Base-by-base conservation (phyloP, 108 stramenopile species). In the Nitzschia sp. region DNA sequence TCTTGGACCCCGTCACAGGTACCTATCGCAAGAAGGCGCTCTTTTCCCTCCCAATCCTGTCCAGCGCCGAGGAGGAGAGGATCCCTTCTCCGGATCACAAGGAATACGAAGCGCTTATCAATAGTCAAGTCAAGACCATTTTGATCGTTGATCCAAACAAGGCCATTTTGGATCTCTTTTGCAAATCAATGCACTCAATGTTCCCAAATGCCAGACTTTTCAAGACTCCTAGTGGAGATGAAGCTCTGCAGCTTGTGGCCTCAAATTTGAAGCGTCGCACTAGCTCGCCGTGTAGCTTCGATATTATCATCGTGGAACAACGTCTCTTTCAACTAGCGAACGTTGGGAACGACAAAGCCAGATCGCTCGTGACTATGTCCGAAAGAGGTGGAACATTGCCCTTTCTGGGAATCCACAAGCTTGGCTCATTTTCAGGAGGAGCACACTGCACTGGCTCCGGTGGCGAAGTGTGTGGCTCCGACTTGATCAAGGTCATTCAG, bases 81-180 rank as follows among this genome's bases (percentile, higher is more conserved):
- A 21, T 17, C 0, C 22, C 53, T n/a, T 27, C 45, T 31, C 22
- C 22, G 16, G 32, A 21, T 38, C 19, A 31, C 38, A 52, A 54
- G 48, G 56, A 16, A 44, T 38, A 68, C 16, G 53, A 64, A 29
- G 57, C 55, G 25, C 33, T 85, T 32, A 55, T 79, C 33, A 50
- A 62, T n/a, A 56, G 52, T 45, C 80, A 86, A 53, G 85, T 89
- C 19, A 54, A 77, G 26, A 85, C 69, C 33, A 75, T 87, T 30
- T 68, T 90, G 26, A 71, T 87, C 34, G 85, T 87, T 6, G 86
- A 87, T 66, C 78, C 78, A 5, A 82, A 87, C 61, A 69, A 78
- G 17, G 55, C 73, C 0, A 84, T 84, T 45, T 66, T 80, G 27
- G 30, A 62, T 0, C 59, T 87, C 28, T 82, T 90, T 63, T 69